Evolutionary conservation across 768 basidiomycete species (phyloP), one percentile per base, ranked within the genome.

Genomic region (Lanmaoa rubissima): DNA sequence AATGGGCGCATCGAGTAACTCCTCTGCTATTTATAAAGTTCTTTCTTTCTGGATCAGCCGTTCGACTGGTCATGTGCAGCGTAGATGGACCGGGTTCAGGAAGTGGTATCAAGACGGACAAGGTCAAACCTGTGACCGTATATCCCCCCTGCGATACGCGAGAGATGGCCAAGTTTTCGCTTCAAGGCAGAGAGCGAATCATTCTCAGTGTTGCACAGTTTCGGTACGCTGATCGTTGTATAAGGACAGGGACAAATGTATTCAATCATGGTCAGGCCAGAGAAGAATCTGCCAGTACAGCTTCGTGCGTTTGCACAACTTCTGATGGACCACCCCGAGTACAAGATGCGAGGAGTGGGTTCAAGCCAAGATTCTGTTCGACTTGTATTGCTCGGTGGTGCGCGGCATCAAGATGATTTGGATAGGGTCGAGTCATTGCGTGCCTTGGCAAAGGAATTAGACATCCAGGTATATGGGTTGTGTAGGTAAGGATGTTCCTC

Each of bases 141-240:
- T 98, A 93, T 69, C 96, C 97, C 0, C 91, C 97, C 0, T 98
- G 97, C 67, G 92, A 96, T 63, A 94, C 91, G 0, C 78, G 78
- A 14, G 87, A 83, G 61, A 84, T 97, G 73, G 74, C 75, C 12
- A 70, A 68, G 36, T 88, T 85, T 62, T 68, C 79, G 1, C 72
- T 89, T 26, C 76, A 76, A 51, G 68, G 69, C 11, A 75, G 91
- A 50, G 79, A 86, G 52, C 80, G 78, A 21, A 77, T 91, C 19
- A 81, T 98, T 38, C 72, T 98, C 32, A 94, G 93, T 59, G 75
- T 98, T 2, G 94, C 95, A 4, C 97, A 98, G 71, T 99, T 98
- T 72, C 76, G 96, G 92, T 92, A 51, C 21, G 81, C 55, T 46
- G 41, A 26, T 51, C 12, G 6, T 35, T 28, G 26, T 21, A 12